Percentiles rank a stretch among this genome's conserved stretches.
Conservation (phyloP, 2,329 filamentous ascomycete species). For the Microcyclospora pomicola region DNA sequence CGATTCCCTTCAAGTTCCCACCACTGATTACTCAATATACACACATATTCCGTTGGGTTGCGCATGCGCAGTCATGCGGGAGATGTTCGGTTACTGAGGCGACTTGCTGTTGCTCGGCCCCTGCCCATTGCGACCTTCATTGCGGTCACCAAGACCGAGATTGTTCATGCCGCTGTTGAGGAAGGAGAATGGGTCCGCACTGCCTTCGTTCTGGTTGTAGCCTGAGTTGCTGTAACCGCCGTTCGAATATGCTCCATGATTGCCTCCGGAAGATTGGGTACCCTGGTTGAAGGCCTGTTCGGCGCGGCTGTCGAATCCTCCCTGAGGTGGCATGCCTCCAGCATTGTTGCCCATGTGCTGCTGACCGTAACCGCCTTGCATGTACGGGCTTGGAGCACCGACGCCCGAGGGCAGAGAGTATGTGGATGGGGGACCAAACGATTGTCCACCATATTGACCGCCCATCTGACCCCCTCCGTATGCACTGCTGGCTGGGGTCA, state of each 20-base stretch:
- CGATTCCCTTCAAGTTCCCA: not conserved
- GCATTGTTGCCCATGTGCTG: slow-evolving; percentile 39
- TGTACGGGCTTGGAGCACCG: slow-evolving; percentile 64
- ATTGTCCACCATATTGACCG: slow-evolving; percentile 52
- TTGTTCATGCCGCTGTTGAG: slow-evolving; percentile 59
- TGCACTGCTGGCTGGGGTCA: slow-evolving; percentile 48
- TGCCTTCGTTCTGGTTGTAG: slow-evolving; percentile 37
- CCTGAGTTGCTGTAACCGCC: slow-evolving; percentile 36
- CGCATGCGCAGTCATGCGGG: not conserved
- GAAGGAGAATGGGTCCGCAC: slow-evolving; percentile 69
- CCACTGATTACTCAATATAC: not conserved
- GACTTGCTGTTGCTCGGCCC: slow-evolving; percentile 15
- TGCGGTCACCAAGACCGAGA: slow-evolving; percentile 52
- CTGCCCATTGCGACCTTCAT: slow-evolving; percentile 29
- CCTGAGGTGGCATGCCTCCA: slow-evolving; percentile 44
- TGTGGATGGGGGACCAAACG: slow-evolving; percentile 78
- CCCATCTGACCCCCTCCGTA: slow-evolving; percentile 53
- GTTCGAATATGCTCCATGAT: slow-evolving; percentile 43
- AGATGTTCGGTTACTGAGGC: slow-evolving; percentile 14
- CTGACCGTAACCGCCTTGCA: slow-evolving; percentile 59
- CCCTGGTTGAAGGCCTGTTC: slow-evolving; percentile 80
- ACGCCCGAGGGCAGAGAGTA: slow-evolving; percentile 81
- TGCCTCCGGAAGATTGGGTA: slow-evolving; percentile 59
- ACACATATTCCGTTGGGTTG: not conserved
- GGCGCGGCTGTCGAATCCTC: slow-evolving; percentile 84